Conservation (phyloP, 352 stramenopile species). For the Halophytophthora polymorphica region DNA sequence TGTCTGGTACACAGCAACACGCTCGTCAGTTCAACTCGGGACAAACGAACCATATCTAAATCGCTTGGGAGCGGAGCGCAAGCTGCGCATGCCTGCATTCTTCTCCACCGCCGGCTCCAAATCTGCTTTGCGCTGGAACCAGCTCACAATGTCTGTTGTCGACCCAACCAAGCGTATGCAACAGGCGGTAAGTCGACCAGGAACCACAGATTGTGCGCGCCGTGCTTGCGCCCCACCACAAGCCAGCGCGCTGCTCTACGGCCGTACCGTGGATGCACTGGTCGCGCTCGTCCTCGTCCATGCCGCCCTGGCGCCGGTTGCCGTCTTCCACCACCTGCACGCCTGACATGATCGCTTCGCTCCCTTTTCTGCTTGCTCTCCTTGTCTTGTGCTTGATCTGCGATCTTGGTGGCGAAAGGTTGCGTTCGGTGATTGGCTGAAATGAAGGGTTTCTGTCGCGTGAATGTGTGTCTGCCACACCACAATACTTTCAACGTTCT, state of each 20-base stretch:
- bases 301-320: conserved; percentile 72
- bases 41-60: too few species aligned
- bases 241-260: neutral
- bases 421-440: conserved; percentile 24
- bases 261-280: conserved; percentile 74
- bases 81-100: conserved; percentile 27
- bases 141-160: conserved; percentile 73
- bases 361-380: neutral
- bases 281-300: conserved; percentile 74
- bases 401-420: conserved; percentile 28
- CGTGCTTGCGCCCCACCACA: too few species aligned
- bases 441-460: neutral
- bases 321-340: conserved; percentile 72
- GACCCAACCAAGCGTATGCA: neutral
- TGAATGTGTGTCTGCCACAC: conserved; percentile 2
- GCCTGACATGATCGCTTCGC: conserved; percentile 44
- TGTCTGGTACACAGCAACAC: conserved; percentile 30
- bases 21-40: neutral
- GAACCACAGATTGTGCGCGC: too few species aligned
- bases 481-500: too few species aligned
- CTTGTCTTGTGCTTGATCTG: neutral
- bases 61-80: too few species aligned
- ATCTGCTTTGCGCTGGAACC: conserved; percentile 78
- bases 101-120: conserved; percentile 45
- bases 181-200: too few species aligned